Evolutionary conservation across 495 filamentous ascomycete genomes (phyloP).

Genomic region (Penicillium nucicola): DNA sequence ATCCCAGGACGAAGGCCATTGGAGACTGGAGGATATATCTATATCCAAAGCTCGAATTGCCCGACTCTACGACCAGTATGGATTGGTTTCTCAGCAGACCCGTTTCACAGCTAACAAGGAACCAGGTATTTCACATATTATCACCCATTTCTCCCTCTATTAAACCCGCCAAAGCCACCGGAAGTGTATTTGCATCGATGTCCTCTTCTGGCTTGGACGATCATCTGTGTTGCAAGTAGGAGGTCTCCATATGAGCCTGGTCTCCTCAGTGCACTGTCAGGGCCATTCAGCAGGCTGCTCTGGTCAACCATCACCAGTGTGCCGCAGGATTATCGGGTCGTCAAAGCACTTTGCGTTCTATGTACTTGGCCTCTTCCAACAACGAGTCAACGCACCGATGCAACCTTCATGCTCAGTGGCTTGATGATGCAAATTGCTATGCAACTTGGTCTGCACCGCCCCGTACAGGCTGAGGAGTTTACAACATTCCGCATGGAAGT

Average conservation of each 20-base stretch:
- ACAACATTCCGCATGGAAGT: slow-evolving; percentile 77
- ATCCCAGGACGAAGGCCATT: slow-evolving; percentile 38
- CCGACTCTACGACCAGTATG: slow-evolving; percentile 46
- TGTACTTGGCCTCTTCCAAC: slow-evolving; percentile 92
- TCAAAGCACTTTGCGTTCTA: slow-evolving; percentile 84
- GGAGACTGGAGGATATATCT: slow-evolving; percentile 43
- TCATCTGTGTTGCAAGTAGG: slow-evolving; percentile 77
- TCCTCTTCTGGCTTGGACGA: slow-evolving; percentile 80
- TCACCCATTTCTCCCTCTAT: slow-evolving; percentile 81
- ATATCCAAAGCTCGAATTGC: slow-evolving; percentile 37
- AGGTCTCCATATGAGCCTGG: slow-evolving; percentile 64
- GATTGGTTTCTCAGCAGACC: neutral
- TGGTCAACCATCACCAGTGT: slow-evolving; percentile 81
- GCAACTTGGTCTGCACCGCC: slow-evolving; percentile 84
- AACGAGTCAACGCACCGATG: slow-evolving; percentile 79
- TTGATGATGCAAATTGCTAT: slow-evolving; percentile 95
- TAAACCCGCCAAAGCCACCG: slow-evolving; percentile 67
- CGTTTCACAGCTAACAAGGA: slow-evolving; percentile 6
- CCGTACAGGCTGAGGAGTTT: slow-evolving; percentile 89
- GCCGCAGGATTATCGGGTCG: slow-evolving; percentile 80
- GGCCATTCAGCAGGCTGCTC: slow-evolving; percentile 68
- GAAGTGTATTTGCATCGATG: slow-evolving; percentile 74
- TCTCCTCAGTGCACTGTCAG: slow-evolving; percentile 67
- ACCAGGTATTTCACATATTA: slow-evolving; percentile 70
- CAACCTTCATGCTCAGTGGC: slow-evolving; percentile 85